phyloP scores from a whole-genome alignment of 2,329 filamentous ascomycete species.

The Aspergillus novoparasiticus region DNA sequence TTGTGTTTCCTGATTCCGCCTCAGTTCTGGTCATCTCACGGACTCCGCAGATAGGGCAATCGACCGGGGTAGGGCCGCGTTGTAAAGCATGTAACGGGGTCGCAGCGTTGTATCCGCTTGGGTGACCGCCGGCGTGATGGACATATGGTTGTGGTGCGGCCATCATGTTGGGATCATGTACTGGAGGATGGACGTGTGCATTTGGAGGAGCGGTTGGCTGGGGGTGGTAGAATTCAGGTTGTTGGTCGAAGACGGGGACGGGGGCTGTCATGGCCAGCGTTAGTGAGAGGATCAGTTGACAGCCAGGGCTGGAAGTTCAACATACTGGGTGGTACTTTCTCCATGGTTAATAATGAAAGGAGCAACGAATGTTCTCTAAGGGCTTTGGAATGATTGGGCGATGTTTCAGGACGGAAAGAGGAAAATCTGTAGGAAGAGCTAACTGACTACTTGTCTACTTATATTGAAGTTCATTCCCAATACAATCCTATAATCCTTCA shows the following conservation, averaged over 20 bases:
- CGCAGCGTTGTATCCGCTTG: conserved; percentile 27
- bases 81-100: conserved; percentile 30
- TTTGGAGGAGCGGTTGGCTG: conserved; percentile 1
- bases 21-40: conserved; percentile 34
- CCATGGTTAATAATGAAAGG: neutral
- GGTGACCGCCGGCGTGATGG: conserved; percentile 12
- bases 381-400: no score
- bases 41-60: conserved; percentile 51
- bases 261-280: conserved; percentile 4
- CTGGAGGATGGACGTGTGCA: neutral
- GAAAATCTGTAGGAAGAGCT: no score
- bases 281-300: no score
- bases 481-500: neutral
- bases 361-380: neutral
- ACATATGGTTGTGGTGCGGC: neutral
- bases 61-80: conserved; percentile 44
- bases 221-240: neutral
- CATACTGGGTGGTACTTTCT: conserved; percentile 6
- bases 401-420: no score
- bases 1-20: conserved; percentile 28
- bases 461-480: neutral
- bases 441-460: neutral
- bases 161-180: neutral
- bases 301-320: neutral
- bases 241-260: conserved; percentile 5